Conservation (phyloP, 2,329 filamentous ascomycete species). For the Colletotrichum liaoningense region DNA sequence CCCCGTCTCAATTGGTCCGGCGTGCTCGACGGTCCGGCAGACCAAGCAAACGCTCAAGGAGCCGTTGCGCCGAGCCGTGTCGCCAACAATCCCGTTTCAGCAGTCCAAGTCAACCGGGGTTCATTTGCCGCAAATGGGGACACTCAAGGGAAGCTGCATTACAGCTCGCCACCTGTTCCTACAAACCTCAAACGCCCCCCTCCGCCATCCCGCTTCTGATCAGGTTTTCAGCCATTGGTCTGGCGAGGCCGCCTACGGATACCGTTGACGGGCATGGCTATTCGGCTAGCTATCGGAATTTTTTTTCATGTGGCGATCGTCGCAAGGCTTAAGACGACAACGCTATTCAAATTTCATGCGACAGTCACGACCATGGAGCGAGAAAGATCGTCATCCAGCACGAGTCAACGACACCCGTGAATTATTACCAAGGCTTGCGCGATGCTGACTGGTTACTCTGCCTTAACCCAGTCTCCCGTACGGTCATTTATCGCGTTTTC, state of each 20-base stretch:
- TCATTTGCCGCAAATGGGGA: slow-evolving; percentile 14
- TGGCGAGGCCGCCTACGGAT: neutral
- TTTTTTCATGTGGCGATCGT: neutral
- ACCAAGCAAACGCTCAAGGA: neutral
- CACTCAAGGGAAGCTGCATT: neutral
- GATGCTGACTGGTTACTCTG: neutral
- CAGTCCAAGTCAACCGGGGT: neutral
- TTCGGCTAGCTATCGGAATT: neutral
- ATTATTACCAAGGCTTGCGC: neutral
- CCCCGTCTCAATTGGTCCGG: neutral
- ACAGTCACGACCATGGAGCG: neutral
- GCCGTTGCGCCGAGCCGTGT: slow-evolving; percentile 15
- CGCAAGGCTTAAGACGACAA: neutral
- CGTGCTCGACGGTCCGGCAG: neutral
- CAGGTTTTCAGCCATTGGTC: neutral
- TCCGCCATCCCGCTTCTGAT: slow-evolving; percentile 7
- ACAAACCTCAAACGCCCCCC: slow-evolving; percentile 24
- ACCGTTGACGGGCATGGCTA: neutral
- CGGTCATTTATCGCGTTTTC: slow-evolving; percentile 16
- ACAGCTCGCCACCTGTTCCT: slow-evolving; percentile 13
- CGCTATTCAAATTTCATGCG: neutral
- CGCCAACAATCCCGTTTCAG: slow-evolving; percentile 24
- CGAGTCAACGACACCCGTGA: slow-evolving; percentile 12
- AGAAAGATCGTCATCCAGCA: neutral
- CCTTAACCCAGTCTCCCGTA: slow-evolving; percentile 7